Base-by-base conservation (phyloP, 305 asterid species). In the Rubia tinctorum region DNA sequence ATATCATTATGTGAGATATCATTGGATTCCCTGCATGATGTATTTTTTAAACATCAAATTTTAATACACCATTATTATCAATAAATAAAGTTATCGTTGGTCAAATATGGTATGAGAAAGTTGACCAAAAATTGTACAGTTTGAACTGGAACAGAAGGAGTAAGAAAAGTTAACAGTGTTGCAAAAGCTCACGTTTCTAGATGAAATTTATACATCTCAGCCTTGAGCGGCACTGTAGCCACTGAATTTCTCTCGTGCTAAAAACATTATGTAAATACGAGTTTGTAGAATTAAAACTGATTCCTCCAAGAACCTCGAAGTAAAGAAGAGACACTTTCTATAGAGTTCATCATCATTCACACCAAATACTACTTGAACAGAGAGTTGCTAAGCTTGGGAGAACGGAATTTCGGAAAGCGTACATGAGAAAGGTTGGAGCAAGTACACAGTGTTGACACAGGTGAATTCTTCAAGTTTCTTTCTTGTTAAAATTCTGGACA, bases 401-500 rank as follows among this genome's bases (percentile, higher is more conserved):
- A 20, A 22, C 7, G 20, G 9, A 18, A 66, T 27, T 27, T 27
- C 30, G 30, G 30, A 27, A 27, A 27, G 30, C 30, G 30, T 27
- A 27, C 30, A 27, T 27, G 30, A 27, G 2, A 27, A 27, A 27
- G 30, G 30, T 27, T 27, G 30, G 30, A 69, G 34, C 37, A 14
- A 53, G 15, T 0, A n/a, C 25, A 13, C 14, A 14, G 8, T 20
- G 71, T 47, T 47, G 53, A 12, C 53, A 40, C 5, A 1, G 8
- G 18, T 12, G 37, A 68, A 25, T 14, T 44, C 34, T 66, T 87
- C 81, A 84, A 63, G 96, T 79, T 82, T 91, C 83, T 68, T 89
- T 95, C 75, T 88, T 88, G 79, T 85, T 82, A 80, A 91, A 78
- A 71, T 80, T 84, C 78, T 86, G 96, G 77, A 89, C 84, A 18